phyloP scores from a whole-genome alignment of 352 stramenopile species.

The Phytophthora pseudosyringae region DNA sequence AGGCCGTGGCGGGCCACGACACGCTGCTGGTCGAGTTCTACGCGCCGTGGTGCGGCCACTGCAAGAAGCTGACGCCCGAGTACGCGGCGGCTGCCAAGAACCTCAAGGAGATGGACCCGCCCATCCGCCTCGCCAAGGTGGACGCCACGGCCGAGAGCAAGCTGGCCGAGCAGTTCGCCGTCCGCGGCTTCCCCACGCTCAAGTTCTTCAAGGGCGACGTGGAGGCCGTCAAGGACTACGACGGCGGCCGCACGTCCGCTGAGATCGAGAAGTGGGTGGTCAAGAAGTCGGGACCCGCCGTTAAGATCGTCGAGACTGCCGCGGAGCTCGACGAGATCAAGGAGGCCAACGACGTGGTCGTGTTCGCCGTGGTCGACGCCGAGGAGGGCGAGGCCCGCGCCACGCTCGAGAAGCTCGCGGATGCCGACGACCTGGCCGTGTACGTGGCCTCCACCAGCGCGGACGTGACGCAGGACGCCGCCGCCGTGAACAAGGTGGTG shows the following conservation, averaged over 20 bases:
- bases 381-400: slow-evolving; percentile 72
- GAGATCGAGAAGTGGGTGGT: slow-evolving; percentile 92
- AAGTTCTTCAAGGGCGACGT: slow-evolving; percentile 93
- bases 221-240: slow-evolving; percentile 87
- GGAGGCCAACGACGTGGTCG: slow-evolving; percentile 85
- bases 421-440: slow-evolving; percentile 75
- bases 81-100: slow-evolving; percentile 88
- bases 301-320: slow-evolving; percentile 78
- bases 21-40: slow-evolving; percentile 95
- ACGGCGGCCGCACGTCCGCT: slow-evolving; percentile 80
- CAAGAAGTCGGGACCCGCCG: slow-evolving; percentile 92
- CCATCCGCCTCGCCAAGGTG: slow-evolving; percentile 87
- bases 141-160: slow-evolving; percentile 89
- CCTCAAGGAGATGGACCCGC: slow-evolving; percentile 78
- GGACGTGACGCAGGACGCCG: slow-evolving; percentile 63
- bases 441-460: slow-evolving; percentile 80
- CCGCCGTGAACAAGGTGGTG: slow-evolving; percentile 68
- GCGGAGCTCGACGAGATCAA: slow-evolving; percentile 83
- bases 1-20: slow-evolving; percentile 82
- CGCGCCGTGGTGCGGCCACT: slow-evolving; percentile 96
- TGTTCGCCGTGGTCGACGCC: slow-evolving; percentile 85
- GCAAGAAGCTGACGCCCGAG: slow-evolving; percentile 92
- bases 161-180: slow-evolving; percentile 76
- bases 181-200: slow-evolving; percentile 92
- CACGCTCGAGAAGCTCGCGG: slow-evolving; percentile 79